Percentiles rank a stretch among this genome's conserved stretches.
phyloP scores from a whole-genome alignment of 306 rosid genomes.

The Acacia confusa region DNA sequence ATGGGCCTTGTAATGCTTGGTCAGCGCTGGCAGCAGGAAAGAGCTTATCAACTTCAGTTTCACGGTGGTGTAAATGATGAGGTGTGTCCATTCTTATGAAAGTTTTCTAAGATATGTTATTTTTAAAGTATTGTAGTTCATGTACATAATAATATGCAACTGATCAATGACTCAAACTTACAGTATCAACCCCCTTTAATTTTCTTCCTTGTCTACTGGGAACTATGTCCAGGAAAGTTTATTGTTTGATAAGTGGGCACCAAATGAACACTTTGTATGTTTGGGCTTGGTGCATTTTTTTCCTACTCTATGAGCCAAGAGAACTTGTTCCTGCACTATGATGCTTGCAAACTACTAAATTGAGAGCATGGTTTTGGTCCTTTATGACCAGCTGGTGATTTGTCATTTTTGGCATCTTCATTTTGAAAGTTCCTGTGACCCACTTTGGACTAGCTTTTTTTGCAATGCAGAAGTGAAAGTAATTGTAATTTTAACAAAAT shows the following conservation, averaged over 20 bases:
- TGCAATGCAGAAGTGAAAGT: neutral
- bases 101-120: neutral
- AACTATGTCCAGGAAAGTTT: neutral
- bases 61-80: conserved; percentile 54
- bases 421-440: neutral
- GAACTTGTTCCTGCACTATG: neutral
- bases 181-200: neutral
- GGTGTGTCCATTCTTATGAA: conserved; percentile 31
- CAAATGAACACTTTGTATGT: neutral
- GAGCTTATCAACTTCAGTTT: conserved; percentile 79
- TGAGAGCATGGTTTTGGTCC: neutral
- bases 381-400: neutral
- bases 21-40: conserved; percentile 89
- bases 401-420: neutral
- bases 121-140: neutral
- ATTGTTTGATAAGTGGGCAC: neutral
- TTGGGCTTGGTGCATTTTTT: neutral
- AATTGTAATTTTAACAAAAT: neutral
- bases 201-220: neutral
- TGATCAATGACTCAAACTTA: neutral
- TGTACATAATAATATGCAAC: conserved; percentile 18
- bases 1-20: conserved; percentile 81
- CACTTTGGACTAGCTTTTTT: neutral
- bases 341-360: neutral
- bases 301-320: neutral